Evolutionary conservation across 495 filamentous ascomycete genomes (phyloP), one percentile per base, ranked within the genome.

Genomic region (Opeltia flavorubescens): DNA sequence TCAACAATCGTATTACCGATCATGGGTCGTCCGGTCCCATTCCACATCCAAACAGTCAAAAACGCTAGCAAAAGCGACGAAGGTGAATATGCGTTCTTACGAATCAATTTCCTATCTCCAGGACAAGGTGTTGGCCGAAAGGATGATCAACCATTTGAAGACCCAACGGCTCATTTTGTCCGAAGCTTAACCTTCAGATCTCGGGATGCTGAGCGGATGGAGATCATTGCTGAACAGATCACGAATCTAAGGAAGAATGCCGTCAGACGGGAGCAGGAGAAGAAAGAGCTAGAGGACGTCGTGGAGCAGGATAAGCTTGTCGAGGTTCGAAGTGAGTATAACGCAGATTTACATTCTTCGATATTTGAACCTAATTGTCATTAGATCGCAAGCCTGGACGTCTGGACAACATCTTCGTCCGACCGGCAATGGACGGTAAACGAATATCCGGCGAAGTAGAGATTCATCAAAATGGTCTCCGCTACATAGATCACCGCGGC

Each of bases 271-370:
- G 93, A 96, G 59, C 87, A 95, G 58, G 91, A 99, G 62, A 95
- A 95, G 72, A 99, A 99, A 62, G 89, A 99, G 54, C 79, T 99
- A 82, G 93, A 96, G 59, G 93, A 96, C 70, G 93, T 99, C n/a
- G 87, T 99, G 3, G 94, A 96, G 62, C 93, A 96, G 62, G 93
- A 96, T 54, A 96, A 96, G 66, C 77, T 99, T 17, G 64, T 89
- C 52, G 88, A 95, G 64, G 84, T 93, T 46, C 68, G 86, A 67
- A 93, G 83, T 87, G 69, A 66, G 77, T 66, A 5, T 5, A 34
- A 12, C 23, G 28, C 3, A 20, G 20, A 39, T 6, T 11, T 43
- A 6, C 12, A 4, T 25, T 9, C 2, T 5, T 23, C 12, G 0
- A 6, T 1, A 41, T 21, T 31, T 7, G 29, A 24, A 24, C 18